Conservation (phyloP, 495 filamentous ascomycete genomes). For the Aspergillus panamensis region DNA sequence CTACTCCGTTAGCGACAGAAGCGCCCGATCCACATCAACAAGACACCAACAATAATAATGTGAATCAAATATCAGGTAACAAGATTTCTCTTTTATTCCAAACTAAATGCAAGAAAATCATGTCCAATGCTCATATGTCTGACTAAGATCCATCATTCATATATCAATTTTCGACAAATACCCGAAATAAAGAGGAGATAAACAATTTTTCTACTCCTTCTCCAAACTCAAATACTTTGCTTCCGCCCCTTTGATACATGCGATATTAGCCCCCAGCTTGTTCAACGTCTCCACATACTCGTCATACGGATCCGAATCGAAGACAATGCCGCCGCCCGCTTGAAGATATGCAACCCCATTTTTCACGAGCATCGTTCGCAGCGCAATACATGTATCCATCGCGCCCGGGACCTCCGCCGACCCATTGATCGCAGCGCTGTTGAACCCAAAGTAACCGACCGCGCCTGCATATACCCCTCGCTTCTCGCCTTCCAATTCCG, state of each 20-base stretch:
- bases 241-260: constrained; percentile 81
- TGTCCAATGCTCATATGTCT: neutral
- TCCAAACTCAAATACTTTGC: constrained; percentile 60
- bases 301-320: constrained; percentile 89
- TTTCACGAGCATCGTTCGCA: constrained; percentile 94
- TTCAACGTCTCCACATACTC: constrained; percentile 98
- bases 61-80: too few species aligned
- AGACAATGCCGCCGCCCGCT: constrained; percentile 96
- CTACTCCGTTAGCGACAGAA: too few species aligned
- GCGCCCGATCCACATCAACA: too few species aligned
- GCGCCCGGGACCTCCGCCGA: constrained; percentile 61
- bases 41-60: too few species aligned
- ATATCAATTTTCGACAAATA: neutral
- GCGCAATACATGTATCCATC: constrained; percentile 98
- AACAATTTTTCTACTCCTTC: constrained; percentile 18
- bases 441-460: constrained; percentile 70
- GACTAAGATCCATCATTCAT: neutral
- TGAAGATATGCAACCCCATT: constrained; percentile 88
- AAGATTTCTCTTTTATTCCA: neutral
- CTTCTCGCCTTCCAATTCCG: constrained; percentile 89
- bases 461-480: constrained; percentile 96
- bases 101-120: too few species aligned
- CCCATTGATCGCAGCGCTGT: constrained; percentile 38
- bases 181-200: neutral
- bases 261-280: constrained; percentile 85